These are phyloP conservation scores for Nyctanthes arbortristis DNA, from an alignment of 257 asterid species.

Conservation along the genomic window DNA sequence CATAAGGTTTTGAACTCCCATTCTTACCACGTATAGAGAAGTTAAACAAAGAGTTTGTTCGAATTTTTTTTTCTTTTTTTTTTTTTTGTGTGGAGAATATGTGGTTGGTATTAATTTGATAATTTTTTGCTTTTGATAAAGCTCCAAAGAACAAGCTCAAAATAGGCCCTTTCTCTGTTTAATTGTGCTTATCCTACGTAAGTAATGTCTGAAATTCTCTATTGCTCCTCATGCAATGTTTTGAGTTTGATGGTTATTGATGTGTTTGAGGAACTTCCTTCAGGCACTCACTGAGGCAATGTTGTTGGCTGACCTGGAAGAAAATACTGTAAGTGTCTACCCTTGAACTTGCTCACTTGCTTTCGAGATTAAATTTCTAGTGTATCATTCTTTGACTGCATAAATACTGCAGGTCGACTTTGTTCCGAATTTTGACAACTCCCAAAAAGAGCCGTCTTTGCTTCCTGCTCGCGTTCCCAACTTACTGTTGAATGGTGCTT, in stretches of 20 bases:
- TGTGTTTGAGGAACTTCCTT: slow-evolving; percentile 20
- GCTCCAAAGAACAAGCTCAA: too few species aligned
- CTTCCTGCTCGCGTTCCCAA: slow-evolving; percentile 97
- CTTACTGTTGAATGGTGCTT: slow-evolving; percentile 87
- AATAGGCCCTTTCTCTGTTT: too few species aligned
- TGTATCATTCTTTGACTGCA: slow-evolving; percentile 26
- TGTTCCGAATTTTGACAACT: slow-evolving; percentile 91
- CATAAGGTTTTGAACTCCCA: neutral
- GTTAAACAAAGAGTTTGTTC: too few species aligned
- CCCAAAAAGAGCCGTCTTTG: slow-evolving; percentile 96
- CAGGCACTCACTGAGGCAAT: slow-evolving; percentile 97
- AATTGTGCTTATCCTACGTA: too few species aligned
- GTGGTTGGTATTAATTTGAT: too few species aligned
- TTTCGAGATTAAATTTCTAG: slow-evolving; percentile 12
- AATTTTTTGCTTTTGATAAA: too few species aligned
- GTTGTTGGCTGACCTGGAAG: slow-evolving; percentile 89
- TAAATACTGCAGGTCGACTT: slow-evolving; percentile 75
- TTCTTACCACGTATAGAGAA: neutral
- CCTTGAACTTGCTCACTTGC: slow-evolving; percentile 8
- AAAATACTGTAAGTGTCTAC: slow-evolving; percentile 67
- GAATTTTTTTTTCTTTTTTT: too few species aligned
- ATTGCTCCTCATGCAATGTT: neutral
- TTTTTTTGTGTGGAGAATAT: too few species aligned
- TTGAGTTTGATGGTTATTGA: slow-evolving; percentile 20
- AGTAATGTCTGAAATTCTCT: too few species aligned